Conservation (phyloP, 257 asterid genomes). For the Scutellaria baicalensis region DNA sequence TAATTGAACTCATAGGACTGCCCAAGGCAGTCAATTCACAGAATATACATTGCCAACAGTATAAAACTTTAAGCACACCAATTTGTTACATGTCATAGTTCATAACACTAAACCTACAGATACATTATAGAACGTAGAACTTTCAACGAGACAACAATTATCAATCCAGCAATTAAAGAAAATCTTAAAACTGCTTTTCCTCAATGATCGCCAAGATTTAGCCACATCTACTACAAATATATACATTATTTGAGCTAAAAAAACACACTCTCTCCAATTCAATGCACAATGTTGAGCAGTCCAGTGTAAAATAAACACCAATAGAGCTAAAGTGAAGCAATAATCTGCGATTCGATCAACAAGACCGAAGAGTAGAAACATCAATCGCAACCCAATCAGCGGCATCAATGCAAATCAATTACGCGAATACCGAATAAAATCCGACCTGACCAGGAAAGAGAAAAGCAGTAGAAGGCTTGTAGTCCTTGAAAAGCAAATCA, state of each 20-base stretch:
- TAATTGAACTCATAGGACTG: neutral
- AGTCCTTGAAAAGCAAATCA: slow-evolving; percentile 67
- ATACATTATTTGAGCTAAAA: neutral
- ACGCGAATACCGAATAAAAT: neutral
- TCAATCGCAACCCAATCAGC: slow-evolving; percentile 5
- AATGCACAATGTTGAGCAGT: neutral
- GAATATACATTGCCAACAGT: neutral
- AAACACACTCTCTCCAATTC: neutral
- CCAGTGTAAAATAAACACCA: neutral
- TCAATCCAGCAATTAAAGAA: neutral
- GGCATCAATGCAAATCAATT: neutral
- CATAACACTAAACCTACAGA: neutral
- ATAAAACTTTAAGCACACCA: neutral
- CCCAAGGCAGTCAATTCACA: neutral
- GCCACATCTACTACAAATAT: neutral
- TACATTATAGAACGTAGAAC: neutral
- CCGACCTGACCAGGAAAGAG: slow-evolving; percentile 97
- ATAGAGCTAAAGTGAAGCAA: neutral
- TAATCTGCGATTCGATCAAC: slow-evolving; percentile 4
- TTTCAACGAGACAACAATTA: neutral
- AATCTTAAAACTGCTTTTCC: neutral
- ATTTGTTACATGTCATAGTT: neutral
- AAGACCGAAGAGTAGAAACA: neutral
- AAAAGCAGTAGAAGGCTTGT: slow-evolving; percentile 77
- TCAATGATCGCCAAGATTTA: neutral